Base-by-base conservation (phyloP, 371 early-diverging fungal genomes). In the Dinochytrium kinnereticum region DNA sequence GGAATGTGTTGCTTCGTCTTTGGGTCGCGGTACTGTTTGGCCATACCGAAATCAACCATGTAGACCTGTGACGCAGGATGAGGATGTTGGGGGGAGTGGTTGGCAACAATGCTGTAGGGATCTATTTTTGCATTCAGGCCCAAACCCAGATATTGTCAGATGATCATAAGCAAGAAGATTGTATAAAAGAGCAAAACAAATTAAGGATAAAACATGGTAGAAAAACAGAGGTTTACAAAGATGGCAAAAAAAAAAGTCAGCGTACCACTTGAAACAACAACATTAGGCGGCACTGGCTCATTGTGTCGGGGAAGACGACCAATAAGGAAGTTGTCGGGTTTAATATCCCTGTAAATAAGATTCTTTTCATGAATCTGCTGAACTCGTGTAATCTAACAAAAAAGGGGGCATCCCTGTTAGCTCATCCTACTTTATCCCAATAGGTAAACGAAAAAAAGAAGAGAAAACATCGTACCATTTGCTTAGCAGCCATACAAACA, bases 291-390 rank as follows among this genome's bases (percentile, higher is more conserved):
- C n/a, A 66, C 49, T 3, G 66, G 66, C 64, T 90, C 87, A 26
- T 88, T 87, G 66, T 87, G 81, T 2, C 93, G 79, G 2, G 84
- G 85, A n/a, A 82, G 90, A 21, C 92, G 85, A 34, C 97, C 97
- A 73, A 97, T 90, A 61, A 98, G 85, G 81, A 99, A 99, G 87
- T 99, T 99, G 84, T 99, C 99, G 30, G 99, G 99, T 82, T 99
- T 99, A 77, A 99, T 98, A 82, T 99, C 99, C 70, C 99, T 90
- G 83, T 99, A 99, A 64, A 99, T 94, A 75, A 97, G 84, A 79
- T 96, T 95, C 82, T 93, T 91, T 76, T 97, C 96, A 81, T 99
- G 99, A 64, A 99, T 91, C 21, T 91, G 89, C 86, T 99, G 98
- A 33, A 99, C 92, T 64, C 95, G 89, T 33, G 88, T 89, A 38